Evolutionary conservation across 2,329 filamentous ascomycete genomes (phyloP).

Genomic region (Blastomyces silverae): DNA sequence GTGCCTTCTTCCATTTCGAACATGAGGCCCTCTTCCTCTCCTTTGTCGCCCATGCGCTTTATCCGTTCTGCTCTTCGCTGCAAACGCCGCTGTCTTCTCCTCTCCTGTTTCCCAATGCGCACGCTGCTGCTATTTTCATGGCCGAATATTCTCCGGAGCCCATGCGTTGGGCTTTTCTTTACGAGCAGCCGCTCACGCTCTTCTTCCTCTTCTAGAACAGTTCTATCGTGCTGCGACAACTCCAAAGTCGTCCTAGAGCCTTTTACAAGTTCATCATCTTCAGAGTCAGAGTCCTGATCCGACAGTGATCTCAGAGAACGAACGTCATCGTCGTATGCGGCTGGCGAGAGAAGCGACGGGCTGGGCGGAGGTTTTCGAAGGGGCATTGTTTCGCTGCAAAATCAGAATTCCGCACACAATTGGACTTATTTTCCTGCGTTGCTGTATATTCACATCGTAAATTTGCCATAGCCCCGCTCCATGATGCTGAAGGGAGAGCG

Average conservation of each 20-base stretch:
- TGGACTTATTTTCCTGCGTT: background rate
- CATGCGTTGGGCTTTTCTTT: slow-evolving; percentile 32
- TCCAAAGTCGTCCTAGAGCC: slow-evolving; percentile 63
- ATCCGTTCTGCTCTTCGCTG: slow-evolving; percentile 35
- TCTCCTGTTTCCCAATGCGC: slow-evolving; percentile 48
- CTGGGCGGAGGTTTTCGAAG: slow-evolving; percentile 23
- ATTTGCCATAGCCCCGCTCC: background rate
- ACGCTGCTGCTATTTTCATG: slow-evolving; percentile 41
- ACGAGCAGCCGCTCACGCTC: slow-evolving; percentile 47
- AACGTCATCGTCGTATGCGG: slow-evolving; percentile 62
- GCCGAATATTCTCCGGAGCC: slow-evolving; percentile 39
- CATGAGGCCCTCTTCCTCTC: slow-evolving; percentile 67
- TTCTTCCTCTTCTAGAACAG: slow-evolving; percentile 69
- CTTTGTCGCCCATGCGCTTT: slow-evolving; percentile 47
- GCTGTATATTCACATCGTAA: background rate
- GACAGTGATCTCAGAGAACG: slow-evolving; percentile 55
- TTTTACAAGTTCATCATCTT: slow-evolving; percentile 63
- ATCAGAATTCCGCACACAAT: background rate
- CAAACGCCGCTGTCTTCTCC: slow-evolving; percentile 45
- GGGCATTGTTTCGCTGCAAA: slow-evolving; percentile 16
- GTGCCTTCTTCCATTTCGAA: slow-evolving; percentile 84
- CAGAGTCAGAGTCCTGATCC: slow-evolving; percentile 68
- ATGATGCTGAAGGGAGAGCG: background rate
- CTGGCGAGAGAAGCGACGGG: slow-evolving; percentile 54
- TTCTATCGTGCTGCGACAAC: slow-evolving; percentile 61